Conservation (phyloP, 352 stramenopile species). For the Globisporangium barbulae region DNA sequence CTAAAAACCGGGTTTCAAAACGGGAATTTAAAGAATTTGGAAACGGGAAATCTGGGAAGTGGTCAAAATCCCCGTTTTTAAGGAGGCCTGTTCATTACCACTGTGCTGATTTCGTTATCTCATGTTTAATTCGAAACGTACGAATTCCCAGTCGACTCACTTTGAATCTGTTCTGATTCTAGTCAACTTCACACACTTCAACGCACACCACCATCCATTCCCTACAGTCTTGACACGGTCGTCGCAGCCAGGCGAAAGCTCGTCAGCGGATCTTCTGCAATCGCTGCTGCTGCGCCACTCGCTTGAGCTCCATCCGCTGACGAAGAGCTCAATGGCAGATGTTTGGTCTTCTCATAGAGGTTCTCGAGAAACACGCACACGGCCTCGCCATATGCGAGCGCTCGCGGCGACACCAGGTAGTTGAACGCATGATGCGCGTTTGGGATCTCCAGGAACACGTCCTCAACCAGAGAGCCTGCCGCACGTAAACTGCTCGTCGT, state of each 20-base stretch:
- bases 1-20: too few relatives aligned
- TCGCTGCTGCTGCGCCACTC: not conserved
- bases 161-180: too few relatives aligned
- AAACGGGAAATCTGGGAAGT: too few relatives aligned
- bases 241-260: not conserved
- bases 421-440: slow-evolving; percentile 65
- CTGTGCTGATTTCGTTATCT: too few relatives aligned
- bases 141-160: too few relatives aligned
- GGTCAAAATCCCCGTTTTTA: too few relatives aligned
- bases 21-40: too few relatives aligned
- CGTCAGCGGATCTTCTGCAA: not conserved
- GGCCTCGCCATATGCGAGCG: slow-evolving; percentile 48
- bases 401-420: slow-evolving; percentile 47
- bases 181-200: not conserved
- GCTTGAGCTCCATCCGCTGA: not conserved
- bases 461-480: slow-evolving; percentile 25
- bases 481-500: slow-evolving; percentile 8
- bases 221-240: not conserved
- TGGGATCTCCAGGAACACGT: slow-evolving; percentile 57
- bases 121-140: too few relatives aligned
- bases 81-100: too few relatives aligned
- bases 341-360: slow-evolving; percentile 41
- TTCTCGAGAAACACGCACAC: slow-evolving; percentile 58
- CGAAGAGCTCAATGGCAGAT: slow-evolving; percentile 22
- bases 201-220: not conserved